Evolutionary conservation across 2,329 filamentous ascomycete genomes (phyloP), one percentile per base, ranked within the genome.

Genomic region (Exophiala xenobiotica): DNA sequence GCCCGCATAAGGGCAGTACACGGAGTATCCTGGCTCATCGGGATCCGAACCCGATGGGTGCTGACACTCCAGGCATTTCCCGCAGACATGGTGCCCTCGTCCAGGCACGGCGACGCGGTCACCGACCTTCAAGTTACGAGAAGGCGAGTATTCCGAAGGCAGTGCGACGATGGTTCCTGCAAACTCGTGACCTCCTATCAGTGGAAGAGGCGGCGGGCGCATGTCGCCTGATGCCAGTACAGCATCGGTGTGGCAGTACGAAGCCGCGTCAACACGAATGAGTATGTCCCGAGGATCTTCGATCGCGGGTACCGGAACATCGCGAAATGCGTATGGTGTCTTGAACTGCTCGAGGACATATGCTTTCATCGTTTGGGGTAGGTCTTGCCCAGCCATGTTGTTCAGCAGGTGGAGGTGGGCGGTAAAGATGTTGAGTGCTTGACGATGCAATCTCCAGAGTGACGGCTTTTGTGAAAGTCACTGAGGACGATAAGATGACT

Each of bases 181-280:
- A 49, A 74, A 74, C 50, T 76, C 74, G 58, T 75, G 72, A 46
- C 68, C 70, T 29, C 70, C 68, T 33, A 74, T 61, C 50, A 73
- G 71, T 4, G 74, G 74, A 1, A 64, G 71, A 33, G 66, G 50
- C 2, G 60, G 62, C n/a, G 60, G 60, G 5, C 60, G 61, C 67
- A 68, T 67, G 42, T 65, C 61, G 14, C 67, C 68, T 35, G 65
- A 53, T 18, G 67, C 66, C 12, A 70, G 63, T n/a, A 70, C 66
- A 22, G 56, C 63, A 45, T 70, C 68, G 6, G 71, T 75, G 58
- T 75, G 73, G 61, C 71, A 74, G 57, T 75, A 75, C 1, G 71
- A 74, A 8, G 73, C 72, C 4, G 73, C 73, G 39, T 70, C 67
- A 29, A 76, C 72, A 46, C 67, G 67, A 59, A 75, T 67, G 18